Evolutionary conservation across 306 rosid species (phyloP).

Genomic region (Senna tora): DNA sequence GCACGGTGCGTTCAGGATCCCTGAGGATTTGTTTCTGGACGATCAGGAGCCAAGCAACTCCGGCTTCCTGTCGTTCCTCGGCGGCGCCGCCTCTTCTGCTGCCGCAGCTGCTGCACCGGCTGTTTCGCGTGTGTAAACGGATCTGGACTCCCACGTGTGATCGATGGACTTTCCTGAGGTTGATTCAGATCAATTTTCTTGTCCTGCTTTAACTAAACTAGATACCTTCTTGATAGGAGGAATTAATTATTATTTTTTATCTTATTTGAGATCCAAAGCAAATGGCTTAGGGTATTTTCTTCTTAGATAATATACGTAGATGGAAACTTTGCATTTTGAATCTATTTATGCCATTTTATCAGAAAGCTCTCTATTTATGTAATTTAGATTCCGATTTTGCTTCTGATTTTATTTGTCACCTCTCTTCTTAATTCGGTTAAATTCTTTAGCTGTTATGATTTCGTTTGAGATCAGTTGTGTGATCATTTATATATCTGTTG

Average conservation of each 20-base stretch:
- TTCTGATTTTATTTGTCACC: constrained; percentile 18
- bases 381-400: constrained; percentile 38
- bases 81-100: constrained; percentile 72
- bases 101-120: constrained; percentile 61
- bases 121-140: constrained; percentile 59
- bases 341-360: constrained; percentile 1
- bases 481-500: background rate
- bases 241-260: constrained; percentile 3
- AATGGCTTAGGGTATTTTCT: constrained; percentile 40
- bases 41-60: constrained; percentile 76
- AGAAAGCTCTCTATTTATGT: constrained; percentile 14
- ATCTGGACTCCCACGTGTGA: constrained; percentile 27
- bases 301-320: constrained; percentile 31
- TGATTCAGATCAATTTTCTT: constrained; percentile 38
- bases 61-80: constrained; percentile 88
- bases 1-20: constrained; percentile 89
- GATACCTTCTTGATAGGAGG: constrained; percentile 5
- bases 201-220: constrained; percentile 38
- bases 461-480: background rate
- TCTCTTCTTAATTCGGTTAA: background rate
- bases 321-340: background rate
- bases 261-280: constrained; percentile 39
- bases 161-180: constrained; percentile 44
- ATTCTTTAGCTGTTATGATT: background rate
- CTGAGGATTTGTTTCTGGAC: constrained; percentile 91